Evolutionary conservation across 345 rosid species (phyloP), one percentile per base, ranked within the genome.

Genomic region (Eucalyptus microcorys): DNA sequence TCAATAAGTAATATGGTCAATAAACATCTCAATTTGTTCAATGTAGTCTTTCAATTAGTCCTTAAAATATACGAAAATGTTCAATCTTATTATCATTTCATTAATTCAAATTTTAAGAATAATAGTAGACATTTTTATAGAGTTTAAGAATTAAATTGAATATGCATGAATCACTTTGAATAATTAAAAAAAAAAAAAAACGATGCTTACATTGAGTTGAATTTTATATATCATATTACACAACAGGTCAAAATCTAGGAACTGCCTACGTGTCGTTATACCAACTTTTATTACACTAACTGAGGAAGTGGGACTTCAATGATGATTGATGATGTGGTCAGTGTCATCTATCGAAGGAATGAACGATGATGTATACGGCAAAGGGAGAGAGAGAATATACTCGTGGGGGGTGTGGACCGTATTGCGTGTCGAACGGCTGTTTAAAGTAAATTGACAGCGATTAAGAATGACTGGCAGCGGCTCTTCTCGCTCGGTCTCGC

Each of bases 41-140:
- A 22, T 9, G 1, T 9, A 1, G 0, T 0, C 12, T 0, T 24
- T 19, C 1, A 52, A 52, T 1, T 52, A 3, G 2, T 8, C 10
- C 1, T 52, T 19, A 52, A 52, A 21, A 52, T 52, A 52, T 21
- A 52, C 2, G 5, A 1, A 52, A 52, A 52, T 21, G 0, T 3
- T 52, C 5, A 21, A 21, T 52, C 1, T 52, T 52, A 0, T 21
- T 1, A 21, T n/a, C n/a, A n/a, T 52, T 52, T 4, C 0, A 52
- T 52, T 3, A 49, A 49, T 49, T 49, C 7, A 49, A 49, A 6
- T 49, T 43, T 49, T 2, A 49, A 49, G 7, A 3, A 3, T 0
- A 49, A 49, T 49, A 15, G 15, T 49, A 49, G 3, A 49, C 1
- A 15, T 49, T 15, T 9, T 55, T 21, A 55, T 55, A 24, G 0